Evolutionary conservation across 768 basidiomycete genomes (phyloP), one percentile per base, ranked within the genome.

Genomic region (Gyrodon lividus): DNA sequence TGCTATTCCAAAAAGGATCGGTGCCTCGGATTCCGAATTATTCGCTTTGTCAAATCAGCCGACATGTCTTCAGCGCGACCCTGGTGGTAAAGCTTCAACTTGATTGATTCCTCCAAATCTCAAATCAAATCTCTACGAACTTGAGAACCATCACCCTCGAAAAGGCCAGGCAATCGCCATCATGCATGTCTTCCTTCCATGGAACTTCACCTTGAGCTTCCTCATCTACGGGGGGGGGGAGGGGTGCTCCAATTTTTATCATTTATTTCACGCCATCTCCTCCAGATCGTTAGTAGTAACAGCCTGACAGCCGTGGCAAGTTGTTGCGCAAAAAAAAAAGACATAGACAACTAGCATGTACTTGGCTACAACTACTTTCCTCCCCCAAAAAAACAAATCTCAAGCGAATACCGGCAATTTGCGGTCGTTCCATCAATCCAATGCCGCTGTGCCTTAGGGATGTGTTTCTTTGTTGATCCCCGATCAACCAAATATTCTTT

Each of bases 401-500:
- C n/a, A 16, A 53, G 44, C 17, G 22, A 28, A 42, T 34, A 35
- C 50, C 66, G 67, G 67, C 67, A 69, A 31, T 48, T 61, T 59
- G 63, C 67, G 67, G 61, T 59, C 43, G 66, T 56, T 47, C 50
- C 49, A 54, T 54, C 52, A 54, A 43, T 51, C 48, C 53, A 59
- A 50, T 55, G 46, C 60, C 67, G 56, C 40, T 26, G 70, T 69
- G 58, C 68, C 68, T 69, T 46, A 54, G 50, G 56, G 52, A 57
- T 65, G 63, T 51, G 66, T 67, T 60, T 67, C 72, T 74, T 69
- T 69, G 68, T 74, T 83, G 81, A 83, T 83, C 81, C 79, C 79
- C 74, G 79, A 83, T 83, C 81, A 83, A 72, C 63, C 58, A 67
- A 63, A 67, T 46, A 63, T 60, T 63, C 63, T 66, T 61, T 63